phyloP scores from a whole-genome alignment of 1,284 basidiomycete genomes.

The Leccinum cinnamomeum region DNA sequence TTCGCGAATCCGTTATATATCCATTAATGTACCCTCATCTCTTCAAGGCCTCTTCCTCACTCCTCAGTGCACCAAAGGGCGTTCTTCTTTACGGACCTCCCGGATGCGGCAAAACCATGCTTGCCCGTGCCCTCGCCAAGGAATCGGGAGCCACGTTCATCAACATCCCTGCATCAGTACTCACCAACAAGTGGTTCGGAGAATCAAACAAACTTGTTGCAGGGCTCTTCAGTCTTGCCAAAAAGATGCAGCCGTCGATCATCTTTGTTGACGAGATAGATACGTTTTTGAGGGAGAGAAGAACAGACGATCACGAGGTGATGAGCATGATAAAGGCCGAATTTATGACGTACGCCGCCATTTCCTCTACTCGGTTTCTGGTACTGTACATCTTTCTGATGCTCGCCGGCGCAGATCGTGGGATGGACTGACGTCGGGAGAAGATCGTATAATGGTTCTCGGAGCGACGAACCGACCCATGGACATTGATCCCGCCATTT shows the following conservation, averaged over 20 bases:
- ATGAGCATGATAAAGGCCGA: slow-evolving; percentile 99
- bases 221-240: slow-evolving; percentile 87
- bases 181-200: slow-evolving; percentile 96
- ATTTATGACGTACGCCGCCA: slow-evolving; percentile 87
- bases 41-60: slow-evolving; percentile 74
- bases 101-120: slow-evolving; percentile 94
- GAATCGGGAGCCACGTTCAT: slow-evolving; percentile 98
- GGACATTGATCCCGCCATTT: slow-evolving; percentile 95
- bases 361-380: neutral
- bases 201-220: slow-evolving; percentile 98
- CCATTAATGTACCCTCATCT: slow-evolving; percentile 92
- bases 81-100: slow-evolving; percentile 90
- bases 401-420: slow-evolving; percentile 64
- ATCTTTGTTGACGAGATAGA: slow-evolving; percentile 98
- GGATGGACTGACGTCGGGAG: slow-evolving; percentile 92
- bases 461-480: slow-evolving; percentile 95
- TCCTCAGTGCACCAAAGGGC: slow-evolving; percentile 74
- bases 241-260: slow-evolving; percentile 82
- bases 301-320: slow-evolving; percentile 92
- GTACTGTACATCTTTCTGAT: neutral
- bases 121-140: slow-evolving; percentile 93
- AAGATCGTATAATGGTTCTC: slow-evolving; percentile 87
- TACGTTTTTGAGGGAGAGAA: slow-evolving; percentile 88
- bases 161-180: slow-evolving; percentile 79
- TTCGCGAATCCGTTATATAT: slow-evolving; percentile 96